A percentile compares a stretch with the other conserved stretches of the same genome.
These are phyloP conservation scores for Chrysoporthe deuterocubensis DNA, from an alignment of 2,329 filamentous ascomycete genomes.

Conservation along the genomic window DNA sequence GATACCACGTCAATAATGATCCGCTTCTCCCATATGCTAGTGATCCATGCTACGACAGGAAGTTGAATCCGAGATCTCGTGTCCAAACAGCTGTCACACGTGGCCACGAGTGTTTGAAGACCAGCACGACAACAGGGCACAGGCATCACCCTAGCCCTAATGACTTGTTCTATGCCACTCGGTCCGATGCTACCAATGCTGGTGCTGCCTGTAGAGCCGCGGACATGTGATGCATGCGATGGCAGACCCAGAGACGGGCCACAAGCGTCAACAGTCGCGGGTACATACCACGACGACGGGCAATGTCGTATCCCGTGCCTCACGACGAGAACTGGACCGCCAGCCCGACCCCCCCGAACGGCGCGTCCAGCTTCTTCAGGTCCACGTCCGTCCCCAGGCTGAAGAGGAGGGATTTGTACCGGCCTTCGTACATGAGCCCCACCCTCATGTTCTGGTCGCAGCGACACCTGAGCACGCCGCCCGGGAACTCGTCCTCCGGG, in stretches of 20 bases:
- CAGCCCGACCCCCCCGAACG: constrained; percentile 75
- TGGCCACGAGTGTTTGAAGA: not conserved
- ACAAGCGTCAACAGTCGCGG: not conserved
- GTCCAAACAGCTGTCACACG: not conserved
- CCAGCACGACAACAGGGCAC: not conserved
- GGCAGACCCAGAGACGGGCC: no score
- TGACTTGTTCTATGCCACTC: not conserved
- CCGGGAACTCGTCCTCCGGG: constrained; percentile 30
- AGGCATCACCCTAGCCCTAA: not conserved
- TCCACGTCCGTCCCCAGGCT: constrained; percentile 88
- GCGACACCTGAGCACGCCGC: constrained; percentile 84
- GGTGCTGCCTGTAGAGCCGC: not conserved
- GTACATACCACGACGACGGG: not conserved
- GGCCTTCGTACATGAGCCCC: constrained; percentile 88
- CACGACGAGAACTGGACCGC: constrained; percentile 84
- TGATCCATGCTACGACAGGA: constrained; percentile 9
- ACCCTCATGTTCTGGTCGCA: constrained; percentile 88
- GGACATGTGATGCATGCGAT: not conserved
- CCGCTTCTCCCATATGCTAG: constrained; percentile 15
- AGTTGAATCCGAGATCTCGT: not conserved
- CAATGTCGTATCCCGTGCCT: constrained; percentile 34
- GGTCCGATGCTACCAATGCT: not conserved
- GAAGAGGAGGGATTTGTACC: constrained; percentile 90
- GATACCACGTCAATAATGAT: constrained; percentile 29
- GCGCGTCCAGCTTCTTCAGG: constrained; percentile 73